Evolutionary conservation across 805 yeast species (phyloP).

Genomic region (Saturnispora ahearnii): DNA sequence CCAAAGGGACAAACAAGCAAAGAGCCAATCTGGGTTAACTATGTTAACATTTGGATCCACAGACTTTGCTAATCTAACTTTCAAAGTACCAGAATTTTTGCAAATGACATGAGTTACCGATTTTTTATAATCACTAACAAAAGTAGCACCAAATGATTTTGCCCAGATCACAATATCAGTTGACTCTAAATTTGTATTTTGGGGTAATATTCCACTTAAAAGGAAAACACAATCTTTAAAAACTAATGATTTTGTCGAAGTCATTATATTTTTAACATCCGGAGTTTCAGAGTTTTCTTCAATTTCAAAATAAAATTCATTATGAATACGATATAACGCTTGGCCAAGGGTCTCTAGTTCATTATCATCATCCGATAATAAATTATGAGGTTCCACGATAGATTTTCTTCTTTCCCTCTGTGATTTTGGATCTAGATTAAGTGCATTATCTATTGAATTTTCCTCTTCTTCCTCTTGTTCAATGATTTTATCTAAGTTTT

Average conservation of each 20-base stretch:
- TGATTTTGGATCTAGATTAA: neutral
- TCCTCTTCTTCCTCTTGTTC: conserved; percentile 27
- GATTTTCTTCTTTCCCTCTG: conserved; percentile 6
- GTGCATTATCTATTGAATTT: neutral
- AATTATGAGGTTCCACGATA: conserved; percentile 32
- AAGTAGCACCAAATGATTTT: conserved; percentile 80
- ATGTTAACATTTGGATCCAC: conserved; percentile 53
- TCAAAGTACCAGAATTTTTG: conserved; percentile 68
- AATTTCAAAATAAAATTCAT: conserved; percentile 48
- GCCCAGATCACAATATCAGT: conserved; percentile 94
- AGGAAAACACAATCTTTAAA: conserved; percentile 61
- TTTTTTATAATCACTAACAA: conserved; percentile 59
- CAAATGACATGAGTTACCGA: conserved; percentile 86
- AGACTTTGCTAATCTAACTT: conserved; percentile 71
- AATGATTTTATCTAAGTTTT: conserved; percentile 49
- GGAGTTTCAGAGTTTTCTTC: conserved; percentile 32
- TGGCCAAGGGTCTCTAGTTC: conserved; percentile 59
- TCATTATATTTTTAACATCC: conserved; percentile 63
- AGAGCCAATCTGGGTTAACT: conserved; percentile 91
- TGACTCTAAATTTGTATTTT: conserved; percentile 59
- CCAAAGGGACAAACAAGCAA: conserved; percentile 80
- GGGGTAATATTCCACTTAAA: conserved; percentile 83
- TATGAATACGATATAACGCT: conserved; percentile 57
- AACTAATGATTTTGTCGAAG: conserved; percentile 59
- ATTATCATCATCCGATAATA: conserved; percentile 70